These are phyloP conservation scores for Paxillus rubicundulus DNA, from an alignment of 768 basidiomycete species.

Conservation along the genomic window DNA sequence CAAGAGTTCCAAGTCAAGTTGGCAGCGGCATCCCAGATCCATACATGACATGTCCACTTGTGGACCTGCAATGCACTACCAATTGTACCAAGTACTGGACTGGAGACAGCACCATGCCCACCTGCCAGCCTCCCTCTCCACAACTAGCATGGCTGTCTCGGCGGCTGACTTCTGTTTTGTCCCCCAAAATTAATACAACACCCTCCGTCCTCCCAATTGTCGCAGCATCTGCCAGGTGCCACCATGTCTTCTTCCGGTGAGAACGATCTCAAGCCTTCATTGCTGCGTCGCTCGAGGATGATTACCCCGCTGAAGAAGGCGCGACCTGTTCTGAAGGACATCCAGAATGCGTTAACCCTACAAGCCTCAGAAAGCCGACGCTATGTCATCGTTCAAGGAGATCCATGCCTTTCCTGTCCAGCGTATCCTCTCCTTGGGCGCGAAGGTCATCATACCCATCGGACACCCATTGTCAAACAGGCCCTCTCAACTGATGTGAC, in stretches of 20 bases:
- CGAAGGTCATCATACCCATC: not conserved
- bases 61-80: not conserved
- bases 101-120: not conserved
- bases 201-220: not conserved
- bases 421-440: constrained; percentile 2
- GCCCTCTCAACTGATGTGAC: not conserved
- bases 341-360: constrained; percentile 12
- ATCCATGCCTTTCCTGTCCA: not conserved
- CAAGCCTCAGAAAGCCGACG: constrained; percentile 12
- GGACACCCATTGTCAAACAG: not conserved
- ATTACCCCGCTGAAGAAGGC: not conserved
- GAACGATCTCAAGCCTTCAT: not conserved
- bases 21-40: too few species aligned
- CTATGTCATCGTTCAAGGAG: constrained; percentile 12
- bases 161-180: constrained; percentile 17
- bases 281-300: not conserved
- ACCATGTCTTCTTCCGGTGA: not conserved
- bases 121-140: not conserved
- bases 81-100: not conserved
- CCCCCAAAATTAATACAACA: not conserved
- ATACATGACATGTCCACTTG: too few species aligned
- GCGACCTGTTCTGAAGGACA: constrained; percentile 16
- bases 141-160: not conserved
- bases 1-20: too few species aligned
- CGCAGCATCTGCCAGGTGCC: not conserved